Percentiles rank a stretch among this genome's conserved stretches.
Evolutionary conservation across 2,329 filamentous ascomycete species (phyloP).

Genomic region (Penicillium sp.): DNA sequence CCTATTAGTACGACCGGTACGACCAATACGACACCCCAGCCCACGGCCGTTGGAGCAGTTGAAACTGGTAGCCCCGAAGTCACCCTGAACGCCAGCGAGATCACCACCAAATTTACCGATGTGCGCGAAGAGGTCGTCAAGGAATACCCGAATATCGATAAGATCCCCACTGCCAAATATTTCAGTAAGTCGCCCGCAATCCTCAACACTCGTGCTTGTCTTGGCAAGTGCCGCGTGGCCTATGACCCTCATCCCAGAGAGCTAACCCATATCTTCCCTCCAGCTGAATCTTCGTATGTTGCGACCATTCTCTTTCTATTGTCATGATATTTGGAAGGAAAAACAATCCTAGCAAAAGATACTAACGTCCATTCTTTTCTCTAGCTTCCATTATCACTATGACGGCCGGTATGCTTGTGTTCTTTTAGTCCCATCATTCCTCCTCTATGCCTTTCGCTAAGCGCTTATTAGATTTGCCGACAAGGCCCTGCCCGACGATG

Average conservation of each 20-base stretch:
- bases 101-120: conserved; percentile 45
- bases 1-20: no score
- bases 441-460: conserved; percentile 15
- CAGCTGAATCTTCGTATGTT: conserved; percentile 51
- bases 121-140: conserved; percentile 46
- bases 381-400: conserved; percentile 59
- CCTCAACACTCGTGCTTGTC: neutral
- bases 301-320: neutral
- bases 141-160: conserved; percentile 44
- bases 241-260: neutral
- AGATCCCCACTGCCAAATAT: conserved; percentile 53
- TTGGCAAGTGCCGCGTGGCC: conserved; percentile 1
- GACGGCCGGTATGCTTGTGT: conserved; percentile 50
- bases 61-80: conserved; percentile 17
- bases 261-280: conserved; percentile 9
- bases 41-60: neutral
- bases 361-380: conserved; percentile 9
- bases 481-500: conserved; percentile 49
- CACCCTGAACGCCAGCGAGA: neutral
- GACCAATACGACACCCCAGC: neutral
- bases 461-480: conserved; percentile 51
- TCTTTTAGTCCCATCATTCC: neutral
- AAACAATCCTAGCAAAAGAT: neutral
- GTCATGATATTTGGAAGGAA: neutral
- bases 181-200: conserved; percentile 46